phyloP scores from a whole-genome alignment of 306 rosid species.

The Neltuma alba region DNA sequence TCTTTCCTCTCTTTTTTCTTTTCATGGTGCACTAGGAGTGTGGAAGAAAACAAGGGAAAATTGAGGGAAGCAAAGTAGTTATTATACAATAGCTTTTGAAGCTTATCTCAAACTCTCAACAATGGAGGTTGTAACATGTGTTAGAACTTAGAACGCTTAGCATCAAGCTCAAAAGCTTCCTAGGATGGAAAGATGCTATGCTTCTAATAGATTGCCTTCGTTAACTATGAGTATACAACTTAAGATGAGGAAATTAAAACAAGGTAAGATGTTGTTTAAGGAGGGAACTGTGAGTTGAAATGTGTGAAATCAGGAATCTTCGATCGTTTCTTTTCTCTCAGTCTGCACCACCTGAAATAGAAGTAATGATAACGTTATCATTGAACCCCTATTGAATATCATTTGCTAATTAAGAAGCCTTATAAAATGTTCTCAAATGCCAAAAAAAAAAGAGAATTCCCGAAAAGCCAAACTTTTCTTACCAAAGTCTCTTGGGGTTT shows the following conservation, averaged over 20 bases:
- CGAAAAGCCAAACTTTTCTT: background rate
- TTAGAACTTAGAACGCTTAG: conserved; percentile 31
- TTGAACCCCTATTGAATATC: conserved; percentile 28
- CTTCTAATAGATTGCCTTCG: conserved; percentile 39
- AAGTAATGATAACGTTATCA: conserved; percentile 25
- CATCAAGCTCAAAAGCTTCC: conserved; percentile 33
- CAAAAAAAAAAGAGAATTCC: background rate
- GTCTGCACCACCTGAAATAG: conserved; percentile 49
- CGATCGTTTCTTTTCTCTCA: conserved; percentile 34
- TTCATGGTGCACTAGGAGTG: background rate
- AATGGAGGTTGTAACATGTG: conserved; percentile 18
- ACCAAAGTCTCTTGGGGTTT: conserved; percentile 67
- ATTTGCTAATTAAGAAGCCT: background rate
- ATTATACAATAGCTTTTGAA: background rate
- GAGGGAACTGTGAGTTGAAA: conserved; percentile 13
- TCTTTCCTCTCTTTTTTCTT: background rate
- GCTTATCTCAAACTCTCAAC: conserved; percentile 17
- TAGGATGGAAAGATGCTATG: conserved; percentile 25
- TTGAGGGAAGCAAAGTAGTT: background rate
- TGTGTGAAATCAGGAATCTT: background rate
- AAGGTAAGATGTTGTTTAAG: no score
- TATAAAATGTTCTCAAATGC: background rate
- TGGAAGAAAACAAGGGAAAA: background rate
- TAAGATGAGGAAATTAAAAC: no score
- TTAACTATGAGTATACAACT: conserved; percentile 35